Percentiles rank a stretch among this genome's conserved stretches.
These are phyloP conservation scores for Phascolomyces articulosus DNA, from an alignment of 371 early-diverging fungal species.

Conservation along the genomic window DNA sequence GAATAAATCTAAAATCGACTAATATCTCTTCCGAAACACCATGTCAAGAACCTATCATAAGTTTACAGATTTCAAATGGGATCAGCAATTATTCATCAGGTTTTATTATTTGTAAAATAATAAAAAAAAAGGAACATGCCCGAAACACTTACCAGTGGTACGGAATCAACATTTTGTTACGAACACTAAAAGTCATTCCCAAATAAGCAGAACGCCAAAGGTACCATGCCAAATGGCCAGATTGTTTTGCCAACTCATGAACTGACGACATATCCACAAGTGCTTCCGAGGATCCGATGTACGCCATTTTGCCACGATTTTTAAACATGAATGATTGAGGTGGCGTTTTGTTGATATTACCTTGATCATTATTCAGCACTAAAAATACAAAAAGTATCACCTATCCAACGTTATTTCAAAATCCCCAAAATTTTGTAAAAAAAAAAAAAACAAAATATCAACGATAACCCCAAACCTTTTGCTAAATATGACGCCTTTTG, in stretches of 20 bases:
- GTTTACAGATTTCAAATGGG: no score
- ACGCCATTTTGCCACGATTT: slow-evolving; percentile 35
- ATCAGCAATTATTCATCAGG: no score
- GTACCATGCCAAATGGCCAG: slow-evolving; percentile 65
- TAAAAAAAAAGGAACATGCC: no score
- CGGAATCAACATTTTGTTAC: slow-evolving; percentile 77
- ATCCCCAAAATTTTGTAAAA: no score
- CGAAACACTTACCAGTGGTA: slow-evolving; percentile 61
- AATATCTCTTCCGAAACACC: slow-evolving; percentile 64
- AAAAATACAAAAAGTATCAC: not conserved
- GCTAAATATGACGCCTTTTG: slow-evolving; percentile 77
- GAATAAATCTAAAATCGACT: slow-evolving; percentile 9
- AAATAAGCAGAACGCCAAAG: slow-evolving; percentile 85
- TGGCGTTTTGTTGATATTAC: not conserved
- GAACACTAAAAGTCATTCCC: slow-evolving; percentile 70
- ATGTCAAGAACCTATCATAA: slow-evolving; percentile 28
- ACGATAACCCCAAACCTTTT: slow-evolving; percentile 38
- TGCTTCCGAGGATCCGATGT: slow-evolving; percentile 60
- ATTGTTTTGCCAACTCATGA: slow-evolving; percentile 44
- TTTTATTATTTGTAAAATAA: no score
- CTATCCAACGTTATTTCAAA: no score
- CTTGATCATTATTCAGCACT: not conserved
- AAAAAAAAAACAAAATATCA: no score
- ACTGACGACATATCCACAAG: slow-evolving; percentile 57
- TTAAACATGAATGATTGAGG: not conserved